Conservation (phyloP, 169 alveolate genomes). For the Eimeria praecox region DNA sequence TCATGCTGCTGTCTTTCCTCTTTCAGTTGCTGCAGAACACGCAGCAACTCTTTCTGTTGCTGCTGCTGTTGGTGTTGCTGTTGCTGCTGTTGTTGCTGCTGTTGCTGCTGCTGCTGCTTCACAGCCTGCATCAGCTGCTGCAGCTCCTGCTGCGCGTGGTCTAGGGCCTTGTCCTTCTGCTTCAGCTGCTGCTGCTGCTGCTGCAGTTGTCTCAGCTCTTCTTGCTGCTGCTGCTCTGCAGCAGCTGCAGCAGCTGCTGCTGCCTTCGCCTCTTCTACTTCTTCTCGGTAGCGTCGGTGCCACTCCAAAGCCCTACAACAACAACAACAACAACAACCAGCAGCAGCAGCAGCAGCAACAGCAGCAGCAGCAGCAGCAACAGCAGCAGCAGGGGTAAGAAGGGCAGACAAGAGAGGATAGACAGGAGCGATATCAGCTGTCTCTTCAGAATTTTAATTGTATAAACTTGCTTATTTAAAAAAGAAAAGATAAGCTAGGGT, state of each 20-base stretch:
- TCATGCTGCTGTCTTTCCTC: constrained; percentile 4
- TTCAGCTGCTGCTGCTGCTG: constrained; percentile 17
- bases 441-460: too few relatives aligned
- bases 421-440: background rate
- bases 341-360: background rate
- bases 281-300: constrained; percentile 6
- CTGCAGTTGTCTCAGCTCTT: background rate
- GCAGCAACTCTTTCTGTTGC: background rate
- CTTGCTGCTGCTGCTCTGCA: constrained; percentile 40
- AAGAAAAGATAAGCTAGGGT: background rate
- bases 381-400: background rate
- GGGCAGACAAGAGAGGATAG: background rate
- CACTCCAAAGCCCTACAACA: constrained; percentile 4
- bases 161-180: constrained; percentile 30
- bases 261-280: background rate
- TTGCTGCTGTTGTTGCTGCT: background rate
- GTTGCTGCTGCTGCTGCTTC: constrained; percentile 38
- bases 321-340: background rate
- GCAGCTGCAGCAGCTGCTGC: constrained; percentile 39
- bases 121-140: constrained; percentile 42
- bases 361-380: background rate
- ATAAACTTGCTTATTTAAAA: background rate
- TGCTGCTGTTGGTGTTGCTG: background rate
- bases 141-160: constrained; percentile 21
- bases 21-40: background rate